Percentiles rank a stretch among this genome's conserved stretches.
Conservation (phyloP, 108 stramenopile species). For the Parietichytrium sp. region DNA sequence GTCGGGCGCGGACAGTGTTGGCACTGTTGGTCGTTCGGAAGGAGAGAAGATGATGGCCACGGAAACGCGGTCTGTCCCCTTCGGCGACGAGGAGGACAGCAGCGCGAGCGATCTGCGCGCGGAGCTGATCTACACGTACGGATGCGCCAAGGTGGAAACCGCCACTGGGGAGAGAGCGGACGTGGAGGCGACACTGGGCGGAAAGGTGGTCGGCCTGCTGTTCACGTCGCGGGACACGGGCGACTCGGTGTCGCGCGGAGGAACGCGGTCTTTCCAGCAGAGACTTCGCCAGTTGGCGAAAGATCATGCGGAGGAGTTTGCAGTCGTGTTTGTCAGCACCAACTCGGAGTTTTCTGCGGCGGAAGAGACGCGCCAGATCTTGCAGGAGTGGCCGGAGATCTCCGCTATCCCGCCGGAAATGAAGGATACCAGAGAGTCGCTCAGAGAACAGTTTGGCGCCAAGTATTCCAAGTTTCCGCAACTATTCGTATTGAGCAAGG, state of each 20-base stretch:
- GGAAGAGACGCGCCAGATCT: background rate
- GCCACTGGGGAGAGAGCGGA: background rate
- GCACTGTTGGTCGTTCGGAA: too few relatives aligned
- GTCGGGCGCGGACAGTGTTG: too few relatives aligned
- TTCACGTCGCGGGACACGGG: background rate
- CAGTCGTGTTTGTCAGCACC: slow-evolving; percentile 18
- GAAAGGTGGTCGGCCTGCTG: slow-evolving; percentile 23
- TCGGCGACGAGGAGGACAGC: slow-evolving; percentile 18
- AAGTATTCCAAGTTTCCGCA: background rate
- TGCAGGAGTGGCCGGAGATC: background rate
- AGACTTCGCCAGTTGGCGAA: background rate
- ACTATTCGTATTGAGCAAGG: background rate
- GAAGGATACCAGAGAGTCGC: background rate
- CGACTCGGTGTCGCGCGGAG: background rate
- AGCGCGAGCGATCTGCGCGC: background rate
- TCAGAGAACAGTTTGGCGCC: background rate
- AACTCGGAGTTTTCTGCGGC: background rate
- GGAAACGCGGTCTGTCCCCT: background rate
- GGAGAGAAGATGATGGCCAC: too few relatives aligned
- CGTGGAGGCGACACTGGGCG: background rate
- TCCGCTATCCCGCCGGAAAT: background rate
- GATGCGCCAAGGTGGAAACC: background rate
- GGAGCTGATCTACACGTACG: slow-evolving; percentile 31
- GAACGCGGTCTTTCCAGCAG: background rate
- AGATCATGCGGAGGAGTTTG: background rate